phyloP scores from a whole-genome alignment of 2,329 filamentous ascomycete species.

The Endothia cerciana region DNA sequence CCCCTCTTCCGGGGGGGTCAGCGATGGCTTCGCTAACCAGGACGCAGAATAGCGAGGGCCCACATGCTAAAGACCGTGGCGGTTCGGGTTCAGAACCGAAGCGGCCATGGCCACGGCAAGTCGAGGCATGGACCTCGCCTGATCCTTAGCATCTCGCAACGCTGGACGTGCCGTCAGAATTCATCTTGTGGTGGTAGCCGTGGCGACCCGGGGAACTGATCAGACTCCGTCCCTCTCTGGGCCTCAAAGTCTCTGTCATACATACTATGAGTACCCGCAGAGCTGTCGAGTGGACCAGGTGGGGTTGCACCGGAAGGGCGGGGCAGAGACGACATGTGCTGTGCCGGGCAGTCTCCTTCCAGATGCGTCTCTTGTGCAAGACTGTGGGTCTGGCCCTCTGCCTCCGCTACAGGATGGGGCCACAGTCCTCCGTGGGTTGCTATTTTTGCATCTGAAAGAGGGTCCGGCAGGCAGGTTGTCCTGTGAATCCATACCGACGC shows the following conservation, averaged over 20 bases:
- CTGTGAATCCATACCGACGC: conserved; percentile 24
- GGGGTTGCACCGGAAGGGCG: background rate
- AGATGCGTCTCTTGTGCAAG: conserved; percentile 3
- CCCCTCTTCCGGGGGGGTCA: conserved; percentile 1
- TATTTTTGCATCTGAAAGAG: conserved; percentile 22
- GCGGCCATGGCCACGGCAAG: background rate
- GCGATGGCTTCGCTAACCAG: conserved; percentile 25
- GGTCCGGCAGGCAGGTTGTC: conserved; percentile 12
- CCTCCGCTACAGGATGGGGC: background rate
- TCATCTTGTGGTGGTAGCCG: background rate
- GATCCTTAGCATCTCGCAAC: background rate
- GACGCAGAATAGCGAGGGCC: background rate
- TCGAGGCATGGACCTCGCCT: background rate
- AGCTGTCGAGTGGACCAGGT: no score
- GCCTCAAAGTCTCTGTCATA: background rate
- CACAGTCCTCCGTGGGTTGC: conserved; percentile 17
- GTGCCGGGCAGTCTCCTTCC: conserved; percentile 10
- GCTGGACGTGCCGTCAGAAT: conserved; percentile 10
- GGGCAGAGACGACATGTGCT: conserved; percentile 3
- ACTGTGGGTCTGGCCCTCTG: conserved; percentile 4
- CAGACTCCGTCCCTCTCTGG: background rate
- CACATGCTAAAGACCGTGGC: background rate
- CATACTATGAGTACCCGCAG: no score
- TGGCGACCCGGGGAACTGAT: background rate
- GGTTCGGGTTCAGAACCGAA: background rate